A percentile compares a stretch with the other conserved stretches of the same genome.
These are phyloP conservation scores for Phytophthora quininea DNA, from an alignment of 352 stramenopile genomes.

Conservation along the genomic window DNA sequence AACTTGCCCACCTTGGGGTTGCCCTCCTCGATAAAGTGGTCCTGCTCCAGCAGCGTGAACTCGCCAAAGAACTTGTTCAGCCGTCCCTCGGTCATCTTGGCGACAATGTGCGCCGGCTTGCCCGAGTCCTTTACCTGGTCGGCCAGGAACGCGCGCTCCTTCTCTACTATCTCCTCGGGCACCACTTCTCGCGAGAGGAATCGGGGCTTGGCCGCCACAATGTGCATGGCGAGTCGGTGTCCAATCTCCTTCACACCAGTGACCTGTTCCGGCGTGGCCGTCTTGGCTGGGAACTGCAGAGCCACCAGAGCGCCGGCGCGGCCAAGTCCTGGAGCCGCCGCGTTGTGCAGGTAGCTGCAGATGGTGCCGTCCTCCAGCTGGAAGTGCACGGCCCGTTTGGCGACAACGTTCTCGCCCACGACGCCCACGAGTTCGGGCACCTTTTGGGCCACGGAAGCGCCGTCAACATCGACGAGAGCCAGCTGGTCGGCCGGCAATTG, in stretches of 20 bases:
- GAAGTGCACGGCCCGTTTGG: conserved; percentile 76
- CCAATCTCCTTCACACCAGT: conserved; percentile 77
- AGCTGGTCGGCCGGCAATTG: conserved; percentile 51
- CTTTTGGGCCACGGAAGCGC: conserved; percentile 65
- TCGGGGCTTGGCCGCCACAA: conserved; percentile 92
- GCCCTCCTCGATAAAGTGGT: conserved; percentile 95
- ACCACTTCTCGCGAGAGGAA: conserved; percentile 92
- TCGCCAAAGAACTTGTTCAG: conserved; percentile 95
- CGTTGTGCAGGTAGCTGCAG: conserved; percentile 88
- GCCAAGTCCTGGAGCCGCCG: conserved; percentile 66
- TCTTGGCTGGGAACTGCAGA: conserved; percentile 70
- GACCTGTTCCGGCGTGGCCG: conserved; percentile 50
- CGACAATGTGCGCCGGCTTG: conserved; percentile 92
- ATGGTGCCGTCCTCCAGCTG: conserved; percentile 71
- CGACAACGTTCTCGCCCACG: conserved; percentile 89
- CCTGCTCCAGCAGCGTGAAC: conserved; percentile 93
- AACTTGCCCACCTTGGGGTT: conserved; percentile 88
- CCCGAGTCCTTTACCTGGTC: conserved; percentile 88
- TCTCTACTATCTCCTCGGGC: conserved; percentile 84
- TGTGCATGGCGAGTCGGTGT: conserved; percentile 96
- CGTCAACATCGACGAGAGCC: conserved; percentile 53
- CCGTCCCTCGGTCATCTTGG: conserved; percentile 95
- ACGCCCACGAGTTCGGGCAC: conserved; percentile 83
- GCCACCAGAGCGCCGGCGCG: conserved; percentile 91
- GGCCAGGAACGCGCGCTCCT: conserved; percentile 91